phyloP scores from a whole-genome alignment of 192 early-diverging fungal genomes.

The Oehlia diaphana region DNA sequence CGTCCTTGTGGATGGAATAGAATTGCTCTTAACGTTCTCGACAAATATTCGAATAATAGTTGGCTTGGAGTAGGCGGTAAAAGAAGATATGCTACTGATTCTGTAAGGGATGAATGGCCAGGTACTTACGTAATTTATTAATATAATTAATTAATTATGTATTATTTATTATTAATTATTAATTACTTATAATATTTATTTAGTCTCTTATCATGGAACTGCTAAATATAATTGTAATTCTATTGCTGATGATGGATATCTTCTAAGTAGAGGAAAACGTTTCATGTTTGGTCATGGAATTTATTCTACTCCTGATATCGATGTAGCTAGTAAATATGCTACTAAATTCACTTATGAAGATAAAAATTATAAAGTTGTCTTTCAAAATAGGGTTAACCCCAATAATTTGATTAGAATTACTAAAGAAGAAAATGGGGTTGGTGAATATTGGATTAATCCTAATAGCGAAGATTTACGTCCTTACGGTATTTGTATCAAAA shows the following conservation, averaged over 20 bases:
- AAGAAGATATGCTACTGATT: neutral
- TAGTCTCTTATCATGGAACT: conserved; percentile 29
- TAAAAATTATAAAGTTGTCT: neutral
- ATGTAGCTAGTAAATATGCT: conserved; percentile 10
- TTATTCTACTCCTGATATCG: conserved; percentile 23
- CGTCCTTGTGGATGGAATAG: conserved; percentile 24
- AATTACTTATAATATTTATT: neutral
- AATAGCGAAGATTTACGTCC: conserved; percentile 3
- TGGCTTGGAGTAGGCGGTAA: conserved; percentile 1
- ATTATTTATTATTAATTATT: neutral
- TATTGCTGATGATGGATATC: conserved; percentile 23
- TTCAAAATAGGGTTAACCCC: conserved; percentile 28
- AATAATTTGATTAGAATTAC: neutral
- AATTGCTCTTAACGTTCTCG: conserved; percentile 10
- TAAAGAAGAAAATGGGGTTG: neutral
- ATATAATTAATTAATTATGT: neutral
- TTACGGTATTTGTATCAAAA: neutral
- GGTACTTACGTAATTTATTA: neutral
- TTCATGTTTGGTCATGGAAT: conserved; percentile 23
- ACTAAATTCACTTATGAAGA: neutral
- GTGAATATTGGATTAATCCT: conserved; percentile 5
- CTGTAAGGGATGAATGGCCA: conserved; percentile 23
- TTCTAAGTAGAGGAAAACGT: conserved; percentile 20
- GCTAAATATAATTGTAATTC: neutral
- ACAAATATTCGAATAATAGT: conserved; percentile 1